A percentile compares a stretch with the other conserved stretches of the same genome.
phyloP scores from a whole-genome alignment of 768 basidiomycete genomes.

The Lactarius evosmus region DNA sequence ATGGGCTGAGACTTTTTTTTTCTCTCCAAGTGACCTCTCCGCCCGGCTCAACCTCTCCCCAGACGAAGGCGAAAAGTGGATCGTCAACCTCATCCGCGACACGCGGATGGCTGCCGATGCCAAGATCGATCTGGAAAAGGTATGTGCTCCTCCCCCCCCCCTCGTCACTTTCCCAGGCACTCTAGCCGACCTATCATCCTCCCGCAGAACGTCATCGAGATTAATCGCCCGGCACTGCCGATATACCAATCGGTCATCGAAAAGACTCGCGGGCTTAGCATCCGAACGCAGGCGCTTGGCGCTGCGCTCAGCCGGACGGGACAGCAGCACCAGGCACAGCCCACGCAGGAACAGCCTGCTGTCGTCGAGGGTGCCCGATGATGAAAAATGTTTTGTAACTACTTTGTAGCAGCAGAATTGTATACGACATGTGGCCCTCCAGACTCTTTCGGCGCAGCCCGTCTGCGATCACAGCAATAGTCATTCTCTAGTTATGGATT shows the following conservation, averaged over 20 bases:
- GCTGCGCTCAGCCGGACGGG: constrained; percentile 58
- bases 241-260: constrained; percentile 95
- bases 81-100: constrained; percentile 97
- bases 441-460: not conserved
- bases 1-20: not conserved
- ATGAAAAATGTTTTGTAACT: constrained; percentile 11
- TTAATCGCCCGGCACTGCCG: constrained; percentile 83
- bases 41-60: constrained; percentile 89
- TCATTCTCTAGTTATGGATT: no score
- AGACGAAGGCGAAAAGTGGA: constrained; percentile 99
- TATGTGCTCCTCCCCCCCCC: constrained; percentile 33
- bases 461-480: not conserved
- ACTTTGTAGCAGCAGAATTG: not conserved
- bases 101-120: constrained; percentile 96
- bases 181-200: constrained; percentile 22
- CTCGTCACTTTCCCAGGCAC: not conserved
- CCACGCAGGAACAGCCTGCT: constrained; percentile 26
- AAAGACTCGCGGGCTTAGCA: constrained; percentile 87
- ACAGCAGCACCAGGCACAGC: constrained; percentile 17
- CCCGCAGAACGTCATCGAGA: constrained; percentile 91
- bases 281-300: constrained; percentile 87
- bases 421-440: not conserved
- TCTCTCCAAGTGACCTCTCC: constrained; percentile 69
- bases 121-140: constrained; percentile 96
- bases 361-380: constrained; percentile 31